Conservation (phyloP, 345 rosid genomes). For the Erodium maritimum region DNA sequence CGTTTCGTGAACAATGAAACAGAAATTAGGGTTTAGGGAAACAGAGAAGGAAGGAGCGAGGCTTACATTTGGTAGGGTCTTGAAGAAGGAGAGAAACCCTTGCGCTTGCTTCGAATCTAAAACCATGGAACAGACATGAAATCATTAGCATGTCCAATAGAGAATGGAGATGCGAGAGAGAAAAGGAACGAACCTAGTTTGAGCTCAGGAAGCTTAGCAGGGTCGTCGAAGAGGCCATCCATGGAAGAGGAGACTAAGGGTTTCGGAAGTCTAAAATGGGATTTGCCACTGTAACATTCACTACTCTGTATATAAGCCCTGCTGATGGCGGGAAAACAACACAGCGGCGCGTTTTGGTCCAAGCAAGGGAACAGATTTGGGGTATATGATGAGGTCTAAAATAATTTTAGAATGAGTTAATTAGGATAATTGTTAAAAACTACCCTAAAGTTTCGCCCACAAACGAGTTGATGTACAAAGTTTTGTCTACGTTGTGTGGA, state of each 20-base stretch:
- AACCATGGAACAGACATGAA: background rate
- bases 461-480: too few relatives aligned
- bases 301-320: too few relatives aligned
- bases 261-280: background rate
- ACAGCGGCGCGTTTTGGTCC: too few relatives aligned
- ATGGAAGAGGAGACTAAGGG: conserved; percentile 12
- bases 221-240: conserved; percentile 45
- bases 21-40: background rate
- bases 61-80: conserved; percentile 70
- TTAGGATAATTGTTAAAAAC: too few relatives aligned
- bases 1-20: background rate
- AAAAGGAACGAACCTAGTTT: conserved; percentile 46
- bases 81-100: conserved; percentile 94
- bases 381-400: too few relatives aligned
- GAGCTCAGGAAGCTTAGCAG: conserved; percentile 79
- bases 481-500: too few relatives aligned
- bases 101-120: conserved; percentile 90
- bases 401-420: too few relatives aligned
- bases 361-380: too few relatives aligned
- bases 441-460: too few relatives aligned
- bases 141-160: conserved; percentile 3
- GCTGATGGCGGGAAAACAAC: too few relatives aligned
- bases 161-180: background rate
- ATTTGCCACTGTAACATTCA: too few relatives aligned
- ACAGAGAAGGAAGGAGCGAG: background rate